phyloP scores from a whole-genome alignment of 2,329 filamentous ascomycete species.

The Aurifilum marmelostoma region DNA sequence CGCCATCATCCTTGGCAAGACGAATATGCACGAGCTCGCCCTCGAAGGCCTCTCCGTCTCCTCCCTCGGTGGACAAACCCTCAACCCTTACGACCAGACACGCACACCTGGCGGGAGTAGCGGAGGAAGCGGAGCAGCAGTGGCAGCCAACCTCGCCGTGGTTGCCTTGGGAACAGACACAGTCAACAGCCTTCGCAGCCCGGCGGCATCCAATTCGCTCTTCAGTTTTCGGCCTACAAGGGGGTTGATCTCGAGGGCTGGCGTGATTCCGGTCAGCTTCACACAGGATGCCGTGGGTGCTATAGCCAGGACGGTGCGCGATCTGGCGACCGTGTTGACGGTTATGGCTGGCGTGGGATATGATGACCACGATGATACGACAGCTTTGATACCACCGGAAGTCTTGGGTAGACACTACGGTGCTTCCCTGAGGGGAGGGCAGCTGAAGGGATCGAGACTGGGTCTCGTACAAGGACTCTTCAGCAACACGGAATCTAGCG shows the following conservation, averaged over 20 bases:
- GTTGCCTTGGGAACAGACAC: slow-evolving; percentile 63
- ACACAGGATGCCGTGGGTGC: slow-evolving; percentile 61
- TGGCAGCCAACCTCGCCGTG: slow-evolving; percentile 59
- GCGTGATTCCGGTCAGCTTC: slow-evolving; percentile 58
- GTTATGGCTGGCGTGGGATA: slow-evolving; percentile 57
- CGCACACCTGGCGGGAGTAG: slow-evolving; percentile 69
- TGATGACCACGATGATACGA: slow-evolving; percentile 56
- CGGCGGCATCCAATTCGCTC: slow-evolving; percentile 63
- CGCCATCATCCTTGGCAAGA: slow-evolving; percentile 62
- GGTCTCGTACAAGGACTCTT: slow-evolving; percentile 57
- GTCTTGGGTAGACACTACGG: slow-evolving; percentile 51
- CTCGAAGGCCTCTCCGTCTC: slow-evolving; percentile 66
- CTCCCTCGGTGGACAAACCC: slow-evolving; percentile 64
- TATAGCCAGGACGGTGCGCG: slow-evolving; percentile 54
- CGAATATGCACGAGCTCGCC: slow-evolving; percentile 66
- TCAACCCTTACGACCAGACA: slow-evolving; percentile 67
- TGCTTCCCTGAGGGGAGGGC: slow-evolving; percentile 38
- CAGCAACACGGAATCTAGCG: slow-evolving; percentile 52
- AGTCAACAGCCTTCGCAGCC: slow-evolving; percentile 64
- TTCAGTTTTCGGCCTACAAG: slow-evolving; percentile 62
- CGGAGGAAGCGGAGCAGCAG: slow-evolving; percentile 63
- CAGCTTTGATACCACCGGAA: slow-evolving; percentile 49
- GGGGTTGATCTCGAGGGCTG: slow-evolving; percentile 53
- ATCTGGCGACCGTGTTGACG: slow-evolving; percentile 53
- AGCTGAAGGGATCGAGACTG: slow-evolving; percentile 37